Evolutionary conservation across 768 basidiomycete genomes (phyloP).

Genomic region (Tylopilus felleus): DNA sequence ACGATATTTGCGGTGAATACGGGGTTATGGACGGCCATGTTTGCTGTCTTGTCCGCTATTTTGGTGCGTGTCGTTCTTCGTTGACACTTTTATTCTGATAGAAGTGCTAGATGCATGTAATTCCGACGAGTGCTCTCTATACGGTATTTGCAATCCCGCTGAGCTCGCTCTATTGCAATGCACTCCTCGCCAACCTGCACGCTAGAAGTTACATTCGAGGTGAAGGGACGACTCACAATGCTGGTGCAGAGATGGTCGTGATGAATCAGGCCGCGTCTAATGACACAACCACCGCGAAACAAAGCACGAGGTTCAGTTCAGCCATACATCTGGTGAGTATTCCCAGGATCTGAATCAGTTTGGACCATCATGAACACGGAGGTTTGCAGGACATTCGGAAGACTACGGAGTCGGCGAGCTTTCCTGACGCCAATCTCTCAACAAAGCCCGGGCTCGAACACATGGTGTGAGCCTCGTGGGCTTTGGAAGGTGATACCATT

Average conservation of each 20-base stretch:
- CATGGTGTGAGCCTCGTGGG: too few relatives aligned
- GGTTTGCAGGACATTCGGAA: not conserved
- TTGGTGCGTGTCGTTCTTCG: constrained; percentile 4
- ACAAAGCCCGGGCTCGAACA: not conserved
- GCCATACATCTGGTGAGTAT: not conserved
- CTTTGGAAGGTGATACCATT: too few relatives aligned
- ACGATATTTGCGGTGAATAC: constrained; percentile 12
- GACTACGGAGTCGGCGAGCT: not conserved
- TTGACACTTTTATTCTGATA: not conserved
- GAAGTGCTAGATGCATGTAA: not conserved
- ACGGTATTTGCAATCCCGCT: constrained; percentile 1
- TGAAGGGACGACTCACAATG: not conserved
- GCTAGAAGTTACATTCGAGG: constrained; percentile 5
- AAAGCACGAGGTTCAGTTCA: not conserved
- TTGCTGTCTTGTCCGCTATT: constrained; percentile 14
- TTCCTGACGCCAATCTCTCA: not conserved
- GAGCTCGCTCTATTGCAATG: constrained; percentile 12
- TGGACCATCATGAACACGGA: not conserved
- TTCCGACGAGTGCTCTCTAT: not conserved
- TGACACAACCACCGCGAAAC: not conserved
- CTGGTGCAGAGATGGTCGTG: not conserved
- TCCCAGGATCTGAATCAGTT: not conserved
- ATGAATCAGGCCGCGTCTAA: too few relatives aligned
- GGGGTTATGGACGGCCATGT: constrained; percentile 49
- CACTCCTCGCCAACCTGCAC: constrained; percentile 17